Base-by-base conservation (phyloP, 805 yeast genomes). In the Barnettozyma populi region DNA sequence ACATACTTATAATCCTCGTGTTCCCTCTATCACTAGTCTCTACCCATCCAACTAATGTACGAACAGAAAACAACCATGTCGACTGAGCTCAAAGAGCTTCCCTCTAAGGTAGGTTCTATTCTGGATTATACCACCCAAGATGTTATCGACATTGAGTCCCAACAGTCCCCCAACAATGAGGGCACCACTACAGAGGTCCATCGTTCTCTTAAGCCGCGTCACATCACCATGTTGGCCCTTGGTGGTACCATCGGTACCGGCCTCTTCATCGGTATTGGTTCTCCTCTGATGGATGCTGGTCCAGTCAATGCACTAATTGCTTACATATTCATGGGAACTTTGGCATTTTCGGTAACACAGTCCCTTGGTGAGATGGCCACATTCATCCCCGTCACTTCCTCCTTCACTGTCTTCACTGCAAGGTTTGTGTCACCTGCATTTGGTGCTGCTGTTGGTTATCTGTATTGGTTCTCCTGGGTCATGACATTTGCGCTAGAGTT, bases 231-330 rank as follows among this genome's bases (percentile, higher is more conserved):
- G 89, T 79, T 84, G 57, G 88, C 90, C 43, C 71, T 84, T 31
- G 92, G 90, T 52, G 90, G 90, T 54, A 81, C 90, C 32, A 82
- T 85, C 51, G 90, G 90, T 57, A 84, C 90, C 1, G 90, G 90
- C 63, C 70, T 84, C 37, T 82, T 84, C 67, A 78, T 85, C 41
- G 80, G 86, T 59, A 74, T 84, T 36, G 72, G 81, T 2, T 57
- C 73, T 2, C 80, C 86, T 7, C 59, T 84, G 24, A 59, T 67
- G 4, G 57, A 68, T 21, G 78, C 86, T 14, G 92, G 92, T 25
- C 90, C 90, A 1, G 90, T 80, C 4, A 78, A 80, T 44, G 69
- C 86, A 3, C 66, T 85, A 23, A 79, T 85, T 40, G 75, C 88
- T 0, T 85, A 80, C 56, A 45, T 79, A 14, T 82, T 82, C 64